Evolutionary conservation across 108 stramenopile genomes (phyloP), one percentile per base, ranked within the genome.

Genomic region (Poteriospumella lacustris): DNA sequence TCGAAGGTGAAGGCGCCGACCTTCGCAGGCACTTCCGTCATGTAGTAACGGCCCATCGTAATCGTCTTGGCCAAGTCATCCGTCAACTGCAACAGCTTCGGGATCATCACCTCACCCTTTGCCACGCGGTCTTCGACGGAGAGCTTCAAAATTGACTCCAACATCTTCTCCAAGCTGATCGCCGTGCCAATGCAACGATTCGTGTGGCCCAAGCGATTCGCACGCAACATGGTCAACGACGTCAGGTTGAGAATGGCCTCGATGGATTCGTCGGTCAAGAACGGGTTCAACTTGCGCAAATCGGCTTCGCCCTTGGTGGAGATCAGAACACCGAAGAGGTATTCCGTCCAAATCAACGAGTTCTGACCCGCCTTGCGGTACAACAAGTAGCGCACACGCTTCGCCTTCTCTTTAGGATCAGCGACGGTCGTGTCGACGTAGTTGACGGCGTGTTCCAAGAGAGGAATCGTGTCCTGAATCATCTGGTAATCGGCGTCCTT

Each of bases 201-300:
- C 31, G 75, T 76, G 76, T 80, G 79, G 40, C 79, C 75, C 0
- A 80, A 15, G 0, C 79, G 73, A 69, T 80, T 80, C 31, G 79
- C 73, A 38, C 79, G 79, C 62, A 80, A 28, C 29, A 80, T 70
- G 19, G 39, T 42, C 19, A 62, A 12, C 26, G 59, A 43, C 19
- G 68, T 67, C 3, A 80, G 0, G 31, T 39, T 58, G 29, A 80
- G 40, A 1, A 76, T 9, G 2, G 58, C 47, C 19, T 26, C n/a
- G 26, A 59, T 34, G 39, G 5, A 68, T n/a, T 76, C 75, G 24
- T n/a, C 42, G 26, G 59, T 26, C 1, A 80, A 24, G 58, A 68
- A 82, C 28, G 81, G 81, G 58, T 82, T 82, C 12, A 78, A 15
- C 15, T 28, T 24, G 24, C 41, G 36, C 12, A 82, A 42, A 24